Evolutionary conservation across 768 basidiomycete species (phyloP), one percentile per base, ranked within the genome.

Genomic region (Cyathus striatus): DNA sequence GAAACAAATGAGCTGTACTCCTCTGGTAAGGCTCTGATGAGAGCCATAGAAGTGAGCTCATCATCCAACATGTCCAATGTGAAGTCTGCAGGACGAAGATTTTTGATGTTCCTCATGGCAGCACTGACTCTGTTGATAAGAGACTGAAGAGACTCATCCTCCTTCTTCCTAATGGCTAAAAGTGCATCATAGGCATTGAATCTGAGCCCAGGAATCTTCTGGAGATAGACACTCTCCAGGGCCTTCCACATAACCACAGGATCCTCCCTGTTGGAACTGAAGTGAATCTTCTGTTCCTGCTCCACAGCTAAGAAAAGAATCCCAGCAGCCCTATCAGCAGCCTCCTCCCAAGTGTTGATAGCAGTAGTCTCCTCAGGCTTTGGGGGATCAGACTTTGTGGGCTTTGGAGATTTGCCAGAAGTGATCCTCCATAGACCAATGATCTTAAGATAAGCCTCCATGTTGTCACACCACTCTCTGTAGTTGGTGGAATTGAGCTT

Each of bases 171-270:
- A 18, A 36, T 36, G 20, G 35, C 10, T 24, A 45, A 45, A 6
- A 45, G 23, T 13, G 24, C 38, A 27, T 45, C 44, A 45, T 45
- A 45, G 26, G 44, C 44, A 30, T 30, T 30, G n/a, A 30, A 30
- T n/a, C 27, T 30, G n/a, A n/a, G 9, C n/a, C n/a, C 27, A 9
- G 27, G 27, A 7, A 7, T 30, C 27, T 30, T 7, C n/a, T 30
- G 27, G 9, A 9, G 27, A 30, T 30, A n/a, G n/a, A 30, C 27
- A 7, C n/a, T n/a, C n/a, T 30, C n/a, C 27, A 30, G 27, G 9
- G 7, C n/a, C 27, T 30, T 30, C 27, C 27, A 30, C 9, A 30
- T 30, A 7, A 30, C 7, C 9, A 30, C 27, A 9, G 27, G 27
- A 30, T 30, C 27, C 7, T 30, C 27, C 27, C n/a, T 30, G 27